Conservation (phyloP, 164 flowering plant species). For the Magnolia officinalis region DNA sequence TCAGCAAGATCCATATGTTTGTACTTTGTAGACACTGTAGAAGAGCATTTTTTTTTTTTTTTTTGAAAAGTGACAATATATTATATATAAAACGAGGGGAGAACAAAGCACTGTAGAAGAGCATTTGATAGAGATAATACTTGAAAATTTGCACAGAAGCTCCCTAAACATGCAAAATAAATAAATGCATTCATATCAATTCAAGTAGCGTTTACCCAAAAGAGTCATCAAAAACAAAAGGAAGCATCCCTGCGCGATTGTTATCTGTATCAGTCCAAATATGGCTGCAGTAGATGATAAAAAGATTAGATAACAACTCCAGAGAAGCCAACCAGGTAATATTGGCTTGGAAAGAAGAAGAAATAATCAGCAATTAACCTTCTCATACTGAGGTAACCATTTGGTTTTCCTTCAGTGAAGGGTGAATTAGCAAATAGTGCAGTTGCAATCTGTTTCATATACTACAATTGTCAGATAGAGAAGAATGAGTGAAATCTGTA, state of each 20-base stretch:
- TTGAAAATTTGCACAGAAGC: too few species aligned
- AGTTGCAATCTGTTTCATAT: constrained; percentile 79
- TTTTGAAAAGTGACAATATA: too few species aligned
- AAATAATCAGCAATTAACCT: constrained; percentile 43
- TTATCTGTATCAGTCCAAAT: constrained; percentile 96
- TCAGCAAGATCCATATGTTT: too few species aligned
- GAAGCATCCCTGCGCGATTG: constrained; percentile 96
- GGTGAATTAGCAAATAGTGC: constrained; percentile 99
- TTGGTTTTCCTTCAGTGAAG: constrained; percentile 95
- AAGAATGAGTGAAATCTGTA: neutral
- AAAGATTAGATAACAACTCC: constrained; percentile 9
- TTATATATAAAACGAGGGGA: too few species aligned
- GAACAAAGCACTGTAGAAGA: too few species aligned
- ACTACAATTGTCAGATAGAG: constrained; percentile 23
- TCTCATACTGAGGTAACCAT: constrained; percentile 97
- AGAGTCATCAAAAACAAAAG: constrained; percentile 93
- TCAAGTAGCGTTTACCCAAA: constrained; percentile 59
- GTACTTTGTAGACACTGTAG: too few species aligned
- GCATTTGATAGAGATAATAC: too few species aligned
- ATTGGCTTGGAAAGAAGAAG: neutral
- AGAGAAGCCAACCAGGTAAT: neutral
- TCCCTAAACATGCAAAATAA: too few species aligned
- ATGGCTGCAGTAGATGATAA: constrained; percentile 49
- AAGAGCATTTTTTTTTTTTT: too few species aligned
- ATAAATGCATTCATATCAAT: too few species aligned